Evolutionary conservation across 805 yeast genomes (phyloP), one percentile per base, ranked within the genome.

Genomic region (Zygosaccharomyces lentus): DNA sequence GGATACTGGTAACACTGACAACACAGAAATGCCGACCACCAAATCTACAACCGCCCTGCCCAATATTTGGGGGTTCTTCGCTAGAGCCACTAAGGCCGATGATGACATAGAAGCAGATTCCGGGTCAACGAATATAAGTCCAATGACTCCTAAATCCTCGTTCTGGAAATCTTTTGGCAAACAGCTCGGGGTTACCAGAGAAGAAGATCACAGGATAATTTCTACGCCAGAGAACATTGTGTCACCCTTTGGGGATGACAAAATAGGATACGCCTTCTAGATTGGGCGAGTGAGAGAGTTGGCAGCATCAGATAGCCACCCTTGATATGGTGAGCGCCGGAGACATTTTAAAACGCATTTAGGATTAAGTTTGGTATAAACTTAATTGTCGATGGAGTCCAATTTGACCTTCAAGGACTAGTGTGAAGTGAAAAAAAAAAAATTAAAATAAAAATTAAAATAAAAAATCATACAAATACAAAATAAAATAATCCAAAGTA

Each of bases 221-320:
- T 16, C 32, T 29, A 29, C n/a, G 16, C 32, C 16, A 15, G 34
- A 27, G 8, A 24, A 10, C 8, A 12, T 27, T 30, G 23, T 10
- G 9, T 38, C 34, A 10, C 34, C 41, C n/a, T 27, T 17, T 13
- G 34, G 41, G 3, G 41, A 38, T 26, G 31, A 27, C 8, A 30
- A 38, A 13, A 27, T 27, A 17, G 41, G 41, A 16, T 38, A 38
- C 15, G 41, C 41, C 26, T 38, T 27, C 16, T 38, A 27, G 23
- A 2, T 17, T 29, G 32, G 29, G 9, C 12, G 21, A 19, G 29
- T 10, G 29, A 4, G 29, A 25, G 9, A 25, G 12, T 25, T 25
- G 9, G 29, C 4, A 25, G 29, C 21, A 19, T 19, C 21, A 19
- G 21, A 4, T 5, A 5, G 21, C 5, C 21, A 5, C 21, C 21